phyloP scores from a whole-genome alignment of 768 basidiomycete genomes.

The Mycena amicta region DNA sequence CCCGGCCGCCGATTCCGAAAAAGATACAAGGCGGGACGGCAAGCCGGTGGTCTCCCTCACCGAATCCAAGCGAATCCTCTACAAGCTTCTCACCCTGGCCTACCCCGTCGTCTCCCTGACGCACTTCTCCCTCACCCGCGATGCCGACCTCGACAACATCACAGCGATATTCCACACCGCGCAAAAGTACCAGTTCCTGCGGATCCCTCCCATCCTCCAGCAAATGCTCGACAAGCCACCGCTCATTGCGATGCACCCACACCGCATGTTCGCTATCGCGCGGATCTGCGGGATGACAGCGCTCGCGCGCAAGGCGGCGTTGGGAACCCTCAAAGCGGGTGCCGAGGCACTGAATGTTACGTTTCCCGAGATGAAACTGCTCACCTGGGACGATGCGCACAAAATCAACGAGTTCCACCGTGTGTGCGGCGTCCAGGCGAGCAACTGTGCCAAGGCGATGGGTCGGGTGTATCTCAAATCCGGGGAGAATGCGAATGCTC shows the following conservation, averaged over 20 bases:
- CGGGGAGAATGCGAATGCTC: too few species aligned
- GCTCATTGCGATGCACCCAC: not conserved
- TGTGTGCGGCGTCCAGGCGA: not conserved
- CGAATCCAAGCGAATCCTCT: conserved; percentile 4
- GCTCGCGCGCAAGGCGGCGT: conserved; percentile 3
- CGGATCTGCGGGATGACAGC: not conserved
- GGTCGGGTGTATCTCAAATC: not conserved
- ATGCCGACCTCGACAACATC: conserved; percentile 1
- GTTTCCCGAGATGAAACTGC: conserved; percentile 5
- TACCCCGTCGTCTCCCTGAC: not conserved
- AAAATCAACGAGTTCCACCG: not conserved
- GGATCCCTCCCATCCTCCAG: not conserved
- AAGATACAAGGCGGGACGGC: not conserved
- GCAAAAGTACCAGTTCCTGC: conserved; percentile 6
- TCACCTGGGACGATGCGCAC: not conserved
- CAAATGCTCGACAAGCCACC: conserved; percentile 1
- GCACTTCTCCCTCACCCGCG: not conserved
- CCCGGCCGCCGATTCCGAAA: not conserved
- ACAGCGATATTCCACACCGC: conserved; percentile 1
- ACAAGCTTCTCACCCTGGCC: conserved; percentile 6
- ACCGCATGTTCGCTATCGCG: conserved; percentile 16
- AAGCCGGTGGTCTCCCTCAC: not conserved
- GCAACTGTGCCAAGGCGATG: not conserved
- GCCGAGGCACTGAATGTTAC: not conserved
- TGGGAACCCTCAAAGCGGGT: not conserved